Base-by-base conservation (phyloP, 108 stramenopile species). In the Cyclotella atomus region DNA sequence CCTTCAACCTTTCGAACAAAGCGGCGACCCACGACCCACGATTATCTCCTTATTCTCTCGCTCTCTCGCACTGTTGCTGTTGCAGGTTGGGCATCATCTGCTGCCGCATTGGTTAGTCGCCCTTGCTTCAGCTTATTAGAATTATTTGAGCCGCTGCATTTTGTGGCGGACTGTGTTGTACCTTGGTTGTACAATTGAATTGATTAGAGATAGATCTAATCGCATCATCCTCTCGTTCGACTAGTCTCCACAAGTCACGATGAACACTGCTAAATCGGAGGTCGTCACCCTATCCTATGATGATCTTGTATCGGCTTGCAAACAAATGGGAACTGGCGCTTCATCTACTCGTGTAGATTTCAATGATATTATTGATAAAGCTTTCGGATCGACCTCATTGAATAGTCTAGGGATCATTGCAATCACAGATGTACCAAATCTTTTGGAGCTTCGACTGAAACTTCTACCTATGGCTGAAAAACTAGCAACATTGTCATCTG, bases 331-430 rank as follows among this genome's bases (percentile, higher is more conserved):
- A 23, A 32, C 20, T 65, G 34, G 17, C 15, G 36, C 46, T 34
- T 10, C 59, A 49, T 23, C 55, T 19, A 29, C 30, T 33, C 16
- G 14, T 34, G 15, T 21, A 2, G 33, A 36, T n/a, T 29, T 77
- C 16, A 54, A 69, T 21, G 21, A 65, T 25, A 71, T 85, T 21
- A 61, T 86, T 16, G 76, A 82, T 33, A 55, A 67, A 24, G 88
- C 88, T 14, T 88, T 87, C 69, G 84, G 86, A 14, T 64, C 70
- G 9, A 20, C 75, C 33, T 79, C 81, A 16, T 52, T 75, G 14
- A 38, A 56, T 20, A 82, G 79, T 12, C 70, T 90, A 24, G 91
- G 91, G 45, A 87, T 92, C n/a, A 23, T 92, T n/a, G 91, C 88
- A 3, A 72, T 93, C 12, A 83, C 89, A 10, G 59, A 89, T 67